Conservation (phyloP, 305 asterid genomes). For the Fraxinus nigra region DNA sequence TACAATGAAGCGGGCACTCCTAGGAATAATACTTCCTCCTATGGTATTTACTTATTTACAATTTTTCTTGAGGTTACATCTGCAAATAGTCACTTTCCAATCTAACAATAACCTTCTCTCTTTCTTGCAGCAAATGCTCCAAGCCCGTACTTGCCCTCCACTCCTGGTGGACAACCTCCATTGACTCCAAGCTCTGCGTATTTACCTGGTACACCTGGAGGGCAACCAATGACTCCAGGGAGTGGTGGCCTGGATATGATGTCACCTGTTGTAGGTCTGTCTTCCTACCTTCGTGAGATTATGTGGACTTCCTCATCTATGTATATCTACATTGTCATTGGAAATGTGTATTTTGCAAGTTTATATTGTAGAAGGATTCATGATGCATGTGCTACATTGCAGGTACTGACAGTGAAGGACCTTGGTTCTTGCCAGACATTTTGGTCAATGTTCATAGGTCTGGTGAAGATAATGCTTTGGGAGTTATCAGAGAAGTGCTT, state of each 20-base stretch:
- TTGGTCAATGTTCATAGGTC: conserved; percentile 73
- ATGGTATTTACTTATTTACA: conserved; percentile 48
- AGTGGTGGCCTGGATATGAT: conserved; percentile 94
- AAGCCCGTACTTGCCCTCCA: conserved; percentile 94
- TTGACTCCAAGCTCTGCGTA: conserved; percentile 98
- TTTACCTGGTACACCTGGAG: conserved; percentile 98
- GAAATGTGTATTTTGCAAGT: background rate
- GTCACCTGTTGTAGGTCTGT: conserved; percentile 88
- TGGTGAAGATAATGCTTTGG: conserved; percentile 62
- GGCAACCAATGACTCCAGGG: conserved; percentile 99
- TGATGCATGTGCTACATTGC: conserved; percentile 12
- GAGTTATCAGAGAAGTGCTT: conserved; percentile 77
- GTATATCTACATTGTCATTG: background rate
- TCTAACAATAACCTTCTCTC: background rate
- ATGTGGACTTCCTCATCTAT: background rate
- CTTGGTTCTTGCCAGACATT: conserved; percentile 81
- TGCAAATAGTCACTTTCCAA: background rate
- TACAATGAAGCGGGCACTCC: conserved; percentile 92
- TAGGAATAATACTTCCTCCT: conserved; percentile 71
- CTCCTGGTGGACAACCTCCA: conserved; percentile 98
- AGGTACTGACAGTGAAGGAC: conserved; percentile 89
- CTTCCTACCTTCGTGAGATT: background rate
- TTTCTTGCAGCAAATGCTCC: conserved; percentile 83
- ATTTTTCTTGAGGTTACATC: background rate
- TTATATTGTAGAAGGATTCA: background rate